Base-by-base conservation (phyloP, 1,139 yeast species). In the Suhomyces atakaporum region DNA sequence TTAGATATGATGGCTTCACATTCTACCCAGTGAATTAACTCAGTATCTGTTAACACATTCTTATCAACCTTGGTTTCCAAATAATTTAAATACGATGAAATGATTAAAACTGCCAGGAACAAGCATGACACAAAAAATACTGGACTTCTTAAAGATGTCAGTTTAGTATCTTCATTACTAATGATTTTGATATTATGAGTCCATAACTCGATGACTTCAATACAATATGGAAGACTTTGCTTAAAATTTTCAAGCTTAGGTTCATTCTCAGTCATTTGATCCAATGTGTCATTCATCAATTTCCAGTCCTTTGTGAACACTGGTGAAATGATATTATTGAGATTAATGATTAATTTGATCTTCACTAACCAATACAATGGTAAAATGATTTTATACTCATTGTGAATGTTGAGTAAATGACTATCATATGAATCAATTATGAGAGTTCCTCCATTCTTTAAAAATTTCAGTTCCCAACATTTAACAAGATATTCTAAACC, bases 91-190 rank as follows among this genome's bases (percentile, higher is more conserved):
- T 79, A 81, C 40, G 81, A 84, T 3, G 87, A 78, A 38, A 83
- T 66, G 28, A 82, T 62, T 38, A 83, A 57, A 4, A 79, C 62
- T 2, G 88, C 68, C 1, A 82, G 74, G 51, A 81, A 81, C 18
- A 82, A 69, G 53, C 86, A 80, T 1, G 86, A 79, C 27, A 82
- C 74, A 50, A 84, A 81, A 54, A 82, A 81, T 12, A 83, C 84
- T 3, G 92, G 92, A 0, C 90, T 82, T 47, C 87, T 68, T 34
- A 81, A 72, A 0, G 85, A 75, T 0, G 84, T 78, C 50, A 77
- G 75, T 42, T 77, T 79, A 2, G 83, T 78, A 54, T 81, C 83
- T 53, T 81, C 82, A 24, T 33, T 33, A 39, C 76, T 75, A 18
- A 73, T 73, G 33, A 78, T 75, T 10, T 81, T 74, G 19, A 82